These are phyloP conservation scores for Ceratocystis cubensis DNA, from an alignment of 2,329 filamentous ascomycete genomes.

Conservation along the genomic window DNA sequence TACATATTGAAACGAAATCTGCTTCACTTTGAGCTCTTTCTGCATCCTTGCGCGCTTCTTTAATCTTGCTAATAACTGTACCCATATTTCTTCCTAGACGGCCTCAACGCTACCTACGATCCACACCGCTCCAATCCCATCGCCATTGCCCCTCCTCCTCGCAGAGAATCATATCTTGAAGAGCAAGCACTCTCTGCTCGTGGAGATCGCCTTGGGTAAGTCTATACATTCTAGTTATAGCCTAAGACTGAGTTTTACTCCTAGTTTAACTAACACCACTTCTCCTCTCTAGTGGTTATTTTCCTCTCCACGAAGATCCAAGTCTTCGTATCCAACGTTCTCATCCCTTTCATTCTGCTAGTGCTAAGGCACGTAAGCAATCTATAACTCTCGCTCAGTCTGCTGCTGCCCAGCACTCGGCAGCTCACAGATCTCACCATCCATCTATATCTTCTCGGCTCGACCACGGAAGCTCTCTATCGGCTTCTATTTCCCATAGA, in stretches of 20 bases:
- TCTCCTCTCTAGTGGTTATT: conserved; percentile 39
- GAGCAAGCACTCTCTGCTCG: conserved; percentile 41
- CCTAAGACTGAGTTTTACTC: too few relatives aligned
- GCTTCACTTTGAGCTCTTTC: background rate
- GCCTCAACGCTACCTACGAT: conserved; percentile 25
- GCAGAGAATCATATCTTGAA: conserved; percentile 16
- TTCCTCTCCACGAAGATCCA: conserved; percentile 47
- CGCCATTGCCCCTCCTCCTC: conserved; percentile 31
- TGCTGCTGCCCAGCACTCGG: conserved; percentile 12
- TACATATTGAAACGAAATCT: conserved; percentile 1
- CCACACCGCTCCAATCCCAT: conserved; percentile 33
- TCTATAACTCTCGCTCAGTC: conserved; percentile 19
- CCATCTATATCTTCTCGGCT: background rate
- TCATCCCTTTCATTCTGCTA: conserved; percentile 37
- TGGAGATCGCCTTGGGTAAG: conserved; percentile 47
- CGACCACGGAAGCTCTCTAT: conserved; percentile 12
- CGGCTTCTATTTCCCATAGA: conserved; percentile 6
- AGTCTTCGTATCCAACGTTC: conserved; percentile 35
- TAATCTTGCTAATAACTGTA: background rate
- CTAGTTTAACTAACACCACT: conserved; percentile 11
- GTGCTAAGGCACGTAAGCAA: conserved; percentile 18
- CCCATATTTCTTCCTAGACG: background rate
- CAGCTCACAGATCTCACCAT: background rate
- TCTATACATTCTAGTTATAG: conserved; percentile 21
- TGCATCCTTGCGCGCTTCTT: background rate